phyloP scores from a whole-genome alignment of 1,284 basidiomycete species.

The Microbotryum silenes-acaulis region DNA sequence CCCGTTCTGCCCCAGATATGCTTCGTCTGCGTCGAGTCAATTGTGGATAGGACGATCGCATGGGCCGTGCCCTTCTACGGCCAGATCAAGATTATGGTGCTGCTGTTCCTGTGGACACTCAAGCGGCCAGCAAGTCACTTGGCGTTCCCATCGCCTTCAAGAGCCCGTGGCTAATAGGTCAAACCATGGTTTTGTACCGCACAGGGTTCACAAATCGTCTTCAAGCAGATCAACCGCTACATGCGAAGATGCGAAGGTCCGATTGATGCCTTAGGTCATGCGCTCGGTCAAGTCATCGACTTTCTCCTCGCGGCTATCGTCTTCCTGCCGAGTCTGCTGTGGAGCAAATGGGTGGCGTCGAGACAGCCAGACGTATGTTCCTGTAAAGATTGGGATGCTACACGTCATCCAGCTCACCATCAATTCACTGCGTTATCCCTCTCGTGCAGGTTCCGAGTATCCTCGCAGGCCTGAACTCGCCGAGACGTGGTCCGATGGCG shows the following conservation, averaged over 20 bases:
- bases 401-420: no score
- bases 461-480: slow-evolving; percentile 9
- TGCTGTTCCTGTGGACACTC: slow-evolving; percentile 14
- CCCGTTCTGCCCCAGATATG: slow-evolving; percentile 2
- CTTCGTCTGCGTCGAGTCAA: slow-evolving; percentile 5
- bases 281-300: slow-evolving; percentile 15
- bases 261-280: slow-evolving; percentile 19
- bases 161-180: not conserved
- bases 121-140: slow-evolving; percentile 3
- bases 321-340: slow-evolving; percentile 4
- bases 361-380: slow-evolving; percentile 1
- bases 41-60: slow-evolving; percentile 11
- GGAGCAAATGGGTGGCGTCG: not conserved
- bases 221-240: slow-evolving; percentile 19
- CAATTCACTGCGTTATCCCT: no score
- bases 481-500: no score
- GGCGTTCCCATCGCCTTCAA: not conserved
- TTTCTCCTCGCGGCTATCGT: slow-evolving; percentile 4
- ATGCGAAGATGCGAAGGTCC: slow-evolving; percentile 23
- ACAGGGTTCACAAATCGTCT: slow-evolving; percentile 22
- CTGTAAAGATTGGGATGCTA: not conserved
- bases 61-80: slow-evolving; percentile 20
- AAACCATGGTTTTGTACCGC: no score
- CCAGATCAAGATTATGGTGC: slow-evolving; percentile 14
- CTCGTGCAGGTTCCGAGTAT: slow-evolving; percentile 16